A percentile compares a stretch with the other conserved stretches of the same genome.
phyloP scores from a whole-genome alignment of 345 rosid species.

The Syzygium aromaticum region DNA sequence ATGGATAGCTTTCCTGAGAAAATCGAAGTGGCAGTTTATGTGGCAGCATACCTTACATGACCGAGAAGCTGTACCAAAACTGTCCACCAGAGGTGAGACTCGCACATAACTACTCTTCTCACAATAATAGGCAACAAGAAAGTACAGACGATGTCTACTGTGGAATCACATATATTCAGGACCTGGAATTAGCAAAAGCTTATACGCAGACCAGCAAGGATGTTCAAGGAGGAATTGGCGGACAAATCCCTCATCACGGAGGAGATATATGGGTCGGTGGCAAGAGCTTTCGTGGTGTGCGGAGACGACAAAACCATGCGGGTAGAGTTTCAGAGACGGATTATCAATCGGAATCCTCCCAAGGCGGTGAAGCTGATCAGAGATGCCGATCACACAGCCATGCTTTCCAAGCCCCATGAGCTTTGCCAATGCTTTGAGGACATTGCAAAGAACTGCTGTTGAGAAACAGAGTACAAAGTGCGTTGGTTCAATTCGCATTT shows the following conservation, averaged over 20 bases:
- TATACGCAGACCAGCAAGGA: conserved; percentile 15
- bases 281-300: conserved; percentile 11
- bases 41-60: not conserved
- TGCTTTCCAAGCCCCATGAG: conserved; percentile 16
- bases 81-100: not conserved
- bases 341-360: conserved; percentile 7
- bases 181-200: conserved; percentile 18
- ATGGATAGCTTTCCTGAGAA: too few species aligned
- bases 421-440: conserved; percentile 3
- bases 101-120: not conserved
- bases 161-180: conserved; percentile 8
- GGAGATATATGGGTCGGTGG: conserved; percentile 7
- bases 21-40: too few species aligned
- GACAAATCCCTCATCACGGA: conserved; percentile 8
- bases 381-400: conserved; percentile 22
- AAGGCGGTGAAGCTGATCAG: conserved; percentile 9
- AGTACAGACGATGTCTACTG: not conserved
- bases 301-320: conserved; percentile 14
- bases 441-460: not conserved
- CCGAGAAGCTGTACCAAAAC: not conserved
- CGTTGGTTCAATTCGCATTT: not conserved
- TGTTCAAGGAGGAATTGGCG: conserved; percentile 13
- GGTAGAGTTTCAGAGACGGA: conserved; percentile 16
- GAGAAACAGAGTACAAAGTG: not conserved
- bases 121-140: not conserved